Base-by-base conservation (phyloP, 331 rosid species). In the Quercus phellos region DNA sequence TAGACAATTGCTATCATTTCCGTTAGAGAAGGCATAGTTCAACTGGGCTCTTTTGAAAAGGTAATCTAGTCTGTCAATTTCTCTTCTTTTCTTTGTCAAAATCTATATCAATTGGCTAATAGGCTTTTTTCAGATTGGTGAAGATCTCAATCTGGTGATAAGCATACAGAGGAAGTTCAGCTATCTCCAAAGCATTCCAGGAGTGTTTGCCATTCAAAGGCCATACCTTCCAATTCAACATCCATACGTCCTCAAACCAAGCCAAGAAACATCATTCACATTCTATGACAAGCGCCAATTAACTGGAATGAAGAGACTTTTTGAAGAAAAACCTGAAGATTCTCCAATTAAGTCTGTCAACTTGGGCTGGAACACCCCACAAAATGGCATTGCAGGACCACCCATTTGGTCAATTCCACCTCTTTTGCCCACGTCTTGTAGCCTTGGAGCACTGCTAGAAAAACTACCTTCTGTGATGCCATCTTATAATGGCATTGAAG, bases 21-120 rank as follows among this genome's bases (percentile, higher is more conserved):
- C 21, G 98, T 94, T 29, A 89, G 91, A 87, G 98, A 92, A 85
- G 99, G 97, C 84, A 74, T 94, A 69, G 85, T 92, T 83, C 99
- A 94, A 76, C 85, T 94, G 42, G 99, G 97, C 22, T 94, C 99
- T 1, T 90, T 94, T 58, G 85, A 86, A 79, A 94, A 92, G 97
- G 97, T 89, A 8, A 8, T 64, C 51, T n/a, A 22, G 11, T 60
- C 38, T 38, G 18, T 74, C 29, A 54, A 70, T 70, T 7, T 55
- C 72, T 81, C 80, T 73, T 51, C 22, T 22, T 27, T 30, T 51
- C 42, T 63, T 29, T 42, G 17, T 54, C 53, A 55, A 69, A 60
- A 26, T 72, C 74, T 16, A 16, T 17, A 38, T 21, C 60, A 72
- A 35, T 50, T 14, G 29, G 69, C 13, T 27, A 29, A 26, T 34